A percentile compares a stretch with the other conserved stretches of the same genome.
Evolutionary conservation across 305 asterid species (phyloP).

Genomic region (Euphrasia arctica): DNA sequence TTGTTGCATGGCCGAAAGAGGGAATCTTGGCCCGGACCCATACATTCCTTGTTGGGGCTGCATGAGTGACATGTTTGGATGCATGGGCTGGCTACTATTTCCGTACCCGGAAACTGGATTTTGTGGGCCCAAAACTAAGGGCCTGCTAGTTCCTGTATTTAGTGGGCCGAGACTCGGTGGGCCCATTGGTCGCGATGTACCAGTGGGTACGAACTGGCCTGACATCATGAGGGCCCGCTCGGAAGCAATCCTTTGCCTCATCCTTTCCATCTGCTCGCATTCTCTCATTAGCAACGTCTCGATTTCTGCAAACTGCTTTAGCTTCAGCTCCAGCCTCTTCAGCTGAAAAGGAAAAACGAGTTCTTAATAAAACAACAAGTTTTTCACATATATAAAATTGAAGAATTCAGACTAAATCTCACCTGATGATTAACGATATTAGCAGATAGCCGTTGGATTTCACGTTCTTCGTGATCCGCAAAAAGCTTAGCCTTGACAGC

Average conservation of each 20-base stretch:
- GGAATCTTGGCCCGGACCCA: constrained; percentile 69
- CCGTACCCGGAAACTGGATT: constrained; percentile 59
- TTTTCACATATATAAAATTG: no score
- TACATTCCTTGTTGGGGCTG: constrained; percentile 61
- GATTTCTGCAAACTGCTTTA: constrained; percentile 88
- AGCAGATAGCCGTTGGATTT: constrained; percentile 94
- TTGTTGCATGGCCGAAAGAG: constrained; percentile 71
- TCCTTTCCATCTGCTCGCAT: constrained; percentile 93
- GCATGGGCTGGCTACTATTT: constrained; percentile 54
- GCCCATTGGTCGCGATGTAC: constrained; percentile 48
- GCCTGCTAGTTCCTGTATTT: constrained; percentile 55
- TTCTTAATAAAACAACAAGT: neutral
- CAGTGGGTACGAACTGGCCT: constrained; percentile 52
- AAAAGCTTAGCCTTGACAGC: constrained; percentile 92
- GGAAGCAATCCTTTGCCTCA: constrained; percentile 67
- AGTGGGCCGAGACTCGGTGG: constrained; percentile 39
- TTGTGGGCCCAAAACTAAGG: constrained; percentile 46
- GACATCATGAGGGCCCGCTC: constrained; percentile 64
- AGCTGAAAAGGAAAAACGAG: constrained; percentile 40
- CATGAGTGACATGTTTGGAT: constrained; percentile 45
- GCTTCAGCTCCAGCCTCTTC: constrained; percentile 86
- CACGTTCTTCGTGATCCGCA: constrained; percentile 99
- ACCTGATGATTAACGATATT: constrained; percentile 97
- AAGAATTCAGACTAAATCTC: no score
- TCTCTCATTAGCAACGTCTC: constrained; percentile 95